Evolutionary conservation across 2,329 filamentous ascomycete species (phyloP).

Genomic region (Xylaria sp.): DNA sequence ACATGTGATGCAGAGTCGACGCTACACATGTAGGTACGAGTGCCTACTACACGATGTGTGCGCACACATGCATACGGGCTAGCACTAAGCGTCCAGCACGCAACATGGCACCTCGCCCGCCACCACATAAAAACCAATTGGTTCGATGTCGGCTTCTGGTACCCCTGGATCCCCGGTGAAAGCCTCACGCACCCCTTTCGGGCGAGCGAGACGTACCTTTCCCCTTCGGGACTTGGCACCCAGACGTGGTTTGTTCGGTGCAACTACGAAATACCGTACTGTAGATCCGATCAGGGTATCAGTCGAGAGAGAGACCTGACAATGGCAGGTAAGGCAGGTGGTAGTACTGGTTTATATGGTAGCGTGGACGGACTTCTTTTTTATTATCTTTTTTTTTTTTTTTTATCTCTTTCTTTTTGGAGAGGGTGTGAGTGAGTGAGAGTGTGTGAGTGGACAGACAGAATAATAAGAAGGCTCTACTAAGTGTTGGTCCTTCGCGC

Average conservation of each 20-base stretch:
- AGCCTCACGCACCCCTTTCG: slow-evolving; percentile 10
- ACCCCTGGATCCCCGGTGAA: background rate
- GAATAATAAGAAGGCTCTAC: background rate
- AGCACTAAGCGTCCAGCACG: background rate
- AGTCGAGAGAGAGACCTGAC: background rate
- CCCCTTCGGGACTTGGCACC: background rate
- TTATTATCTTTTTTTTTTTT: too few relatives aligned
- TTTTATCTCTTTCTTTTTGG: too few relatives aligned
- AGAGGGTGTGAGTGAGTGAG: too few relatives aligned
- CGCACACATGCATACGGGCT: background rate
- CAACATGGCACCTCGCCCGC: background rate
- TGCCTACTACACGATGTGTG: background rate
- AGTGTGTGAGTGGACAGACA: background rate
- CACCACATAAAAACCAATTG: background rate
- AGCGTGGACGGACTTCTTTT: background rate
- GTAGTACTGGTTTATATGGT: background rate
- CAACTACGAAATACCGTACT: background rate
- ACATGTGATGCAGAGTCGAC: too few relatives aligned
- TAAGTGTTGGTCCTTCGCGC: background rate
- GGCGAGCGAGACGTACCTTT: background rate
- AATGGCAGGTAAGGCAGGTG: background rate
- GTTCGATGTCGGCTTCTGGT: background rate
- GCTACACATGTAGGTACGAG: too few relatives aligned
- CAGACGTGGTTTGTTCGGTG: background rate
- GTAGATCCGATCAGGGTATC: background rate